Evolutionary conservation across 2,329 filamentous ascomycete species (phyloP).

Genomic region (Aspergillus brasiliensis): DNA sequence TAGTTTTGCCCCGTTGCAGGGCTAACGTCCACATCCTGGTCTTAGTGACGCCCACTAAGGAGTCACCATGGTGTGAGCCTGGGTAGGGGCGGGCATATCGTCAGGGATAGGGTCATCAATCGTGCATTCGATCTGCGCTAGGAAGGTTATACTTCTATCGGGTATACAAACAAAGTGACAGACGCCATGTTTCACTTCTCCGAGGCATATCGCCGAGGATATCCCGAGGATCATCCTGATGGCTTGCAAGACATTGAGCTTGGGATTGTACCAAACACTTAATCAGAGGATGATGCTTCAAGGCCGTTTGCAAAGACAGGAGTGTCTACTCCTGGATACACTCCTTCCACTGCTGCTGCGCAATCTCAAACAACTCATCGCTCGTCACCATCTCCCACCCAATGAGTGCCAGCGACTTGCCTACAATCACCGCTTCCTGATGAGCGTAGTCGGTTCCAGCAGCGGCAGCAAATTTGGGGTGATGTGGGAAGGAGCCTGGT

Average conservation of each 20-base stretch:
- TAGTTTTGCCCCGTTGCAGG: not conserved
- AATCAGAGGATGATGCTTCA: too few species aligned
- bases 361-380: constrained; percentile 25
- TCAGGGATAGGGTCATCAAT: not conserved
- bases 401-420: constrained; percentile 49
- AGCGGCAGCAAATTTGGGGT: constrained; percentile 48
- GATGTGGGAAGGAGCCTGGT: constrained; percentile 38
- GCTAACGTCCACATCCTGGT: not conserved
- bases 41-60: not conserved
- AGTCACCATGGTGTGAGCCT: not conserved
- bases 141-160: not conserved
- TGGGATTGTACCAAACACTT: too few species aligned
- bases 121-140: not conserved
- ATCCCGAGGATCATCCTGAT: not conserved
- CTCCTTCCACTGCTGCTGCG: constrained; percentile 29
- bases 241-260: not conserved
- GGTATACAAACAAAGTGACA: not conserved
- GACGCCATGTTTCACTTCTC: not conserved
- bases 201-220: not conserved
- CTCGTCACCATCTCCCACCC: constrained; percentile 37
- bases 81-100: not conserved
- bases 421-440: constrained; percentile 46
- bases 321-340: constrained; percentile 21
- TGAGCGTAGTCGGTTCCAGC: constrained; percentile 49
- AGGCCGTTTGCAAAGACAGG: not conserved